Evolutionary conservation across 345 rosid genomes (phyloP).

Genomic region (Nasturtium officinale): DNA sequence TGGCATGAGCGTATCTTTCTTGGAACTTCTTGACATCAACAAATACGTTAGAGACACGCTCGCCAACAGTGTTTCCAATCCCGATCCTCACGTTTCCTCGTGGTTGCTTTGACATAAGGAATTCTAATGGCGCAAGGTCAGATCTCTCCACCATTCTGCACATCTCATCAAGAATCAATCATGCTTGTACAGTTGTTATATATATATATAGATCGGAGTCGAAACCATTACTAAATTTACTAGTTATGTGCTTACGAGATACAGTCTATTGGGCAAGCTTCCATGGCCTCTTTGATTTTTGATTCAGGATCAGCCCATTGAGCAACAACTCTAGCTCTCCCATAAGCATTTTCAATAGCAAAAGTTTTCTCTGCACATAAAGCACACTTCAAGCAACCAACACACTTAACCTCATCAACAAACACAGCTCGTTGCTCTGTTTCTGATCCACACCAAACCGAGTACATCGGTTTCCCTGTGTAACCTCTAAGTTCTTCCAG

Average conservation of each 20-base stretch:
- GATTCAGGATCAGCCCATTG: slow-evolving; percentile 93
- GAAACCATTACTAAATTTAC: not conserved
- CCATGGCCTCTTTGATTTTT: slow-evolving; percentile 74
- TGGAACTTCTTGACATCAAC: slow-evolving; percentile 83
- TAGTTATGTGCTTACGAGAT: slow-evolving; percentile 59
- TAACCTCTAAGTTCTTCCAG: slow-evolving; percentile 68
- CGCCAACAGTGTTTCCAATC: slow-evolving; percentile 56
- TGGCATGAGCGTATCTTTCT: slow-evolving; percentile 48
- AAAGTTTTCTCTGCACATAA: slow-evolving; percentile 76
- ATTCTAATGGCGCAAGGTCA: slow-evolving; percentile 83
- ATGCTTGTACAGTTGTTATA: not conserved
- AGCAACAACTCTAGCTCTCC: slow-evolving; percentile 89
- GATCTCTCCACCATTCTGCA: slow-evolving; percentile 76
- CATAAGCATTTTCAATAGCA: slow-evolving; percentile 72
- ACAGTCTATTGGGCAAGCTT: slow-evolving; percentile 83
- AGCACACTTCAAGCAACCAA: slow-evolving; percentile 94
- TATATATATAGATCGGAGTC: not conserved
- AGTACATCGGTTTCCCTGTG: slow-evolving; percentile 75
- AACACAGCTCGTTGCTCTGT: slow-evolving; percentile 76
- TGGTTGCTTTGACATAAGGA: slow-evolving; percentile 89
- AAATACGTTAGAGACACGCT: slow-evolving; percentile 71
- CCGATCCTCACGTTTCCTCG: slow-evolving; percentile 87
- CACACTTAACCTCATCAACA: slow-evolving; percentile 89
- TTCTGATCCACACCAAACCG: slow-evolving; percentile 79
- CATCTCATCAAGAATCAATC: slow-evolving; percentile 4